Conservation (phyloP, 1,284 basidiomycete species). For the Leccinum griseonigrum region DNA sequence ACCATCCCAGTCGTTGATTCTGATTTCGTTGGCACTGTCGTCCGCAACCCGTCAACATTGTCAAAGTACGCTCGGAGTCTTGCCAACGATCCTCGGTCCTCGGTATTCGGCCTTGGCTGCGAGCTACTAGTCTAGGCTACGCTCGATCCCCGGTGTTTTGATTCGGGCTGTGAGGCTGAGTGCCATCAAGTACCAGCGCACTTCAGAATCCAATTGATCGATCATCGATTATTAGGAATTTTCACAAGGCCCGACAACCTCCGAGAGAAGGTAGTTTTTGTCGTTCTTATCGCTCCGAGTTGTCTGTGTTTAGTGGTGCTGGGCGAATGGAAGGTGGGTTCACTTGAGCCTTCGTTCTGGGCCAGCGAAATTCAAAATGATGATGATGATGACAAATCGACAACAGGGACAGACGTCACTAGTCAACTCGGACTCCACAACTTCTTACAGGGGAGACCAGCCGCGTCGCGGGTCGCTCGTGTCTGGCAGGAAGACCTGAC, state of each 20-base stretch:
- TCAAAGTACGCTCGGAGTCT: neutral
- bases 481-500: neutral
- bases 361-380: neutral
- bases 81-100: neutral
- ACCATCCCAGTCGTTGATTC: neutral
- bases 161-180: neutral
- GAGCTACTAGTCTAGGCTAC: neutral
- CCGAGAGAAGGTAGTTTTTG: neutral
- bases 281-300: neutral
- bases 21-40: neutral
- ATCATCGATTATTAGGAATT: neutral
- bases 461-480: neutral
- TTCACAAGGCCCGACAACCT: neutral
- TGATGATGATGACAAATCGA: neutral
- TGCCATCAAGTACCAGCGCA: neutral
- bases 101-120: neutral
- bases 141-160: neutral
- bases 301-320: neutral
- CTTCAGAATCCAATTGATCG: neutral
- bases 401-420: neutral
- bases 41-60: neutral
- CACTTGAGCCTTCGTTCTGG: neutral
- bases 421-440: neutral
- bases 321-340: neutral
- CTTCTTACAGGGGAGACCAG: neutral